Percentiles rank a stretch among this genome's conserved stretches.
These are phyloP conservation scores for Filosporella fistucella DNA, from an alignment of 495 filamentous ascomycete species.

Conservation along the genomic window DNA sequence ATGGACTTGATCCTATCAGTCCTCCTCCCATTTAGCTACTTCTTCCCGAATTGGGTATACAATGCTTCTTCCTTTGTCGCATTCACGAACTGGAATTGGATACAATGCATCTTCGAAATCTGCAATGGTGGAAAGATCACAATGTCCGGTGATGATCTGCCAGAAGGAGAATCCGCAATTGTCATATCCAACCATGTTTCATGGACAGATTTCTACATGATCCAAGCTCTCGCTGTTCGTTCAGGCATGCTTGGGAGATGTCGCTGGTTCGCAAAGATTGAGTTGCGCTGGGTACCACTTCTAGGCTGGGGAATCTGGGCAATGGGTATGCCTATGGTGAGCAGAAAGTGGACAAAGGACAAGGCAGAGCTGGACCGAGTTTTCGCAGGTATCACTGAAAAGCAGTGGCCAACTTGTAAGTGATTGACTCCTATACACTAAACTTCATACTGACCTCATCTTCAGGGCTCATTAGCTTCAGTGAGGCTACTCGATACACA, in stretches of 20 bases:
- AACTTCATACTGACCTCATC: slow-evolving; percentile 1
- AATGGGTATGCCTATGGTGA: slow-evolving; percentile 57
- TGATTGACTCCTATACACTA: background rate
- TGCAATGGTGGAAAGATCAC: slow-evolving; percentile 44
- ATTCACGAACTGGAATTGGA: slow-evolving; percentile 43
- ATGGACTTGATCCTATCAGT: slow-evolving; percentile 46
- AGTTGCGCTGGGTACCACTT: slow-evolving; percentile 50
- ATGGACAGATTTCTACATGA: slow-evolving; percentile 58
- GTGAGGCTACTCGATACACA: slow-evolving; percentile 54
- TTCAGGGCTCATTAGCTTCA: slow-evolving; percentile 54
- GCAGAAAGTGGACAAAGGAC: slow-evolving; percentile 49
- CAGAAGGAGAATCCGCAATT: slow-evolving; percentile 45
- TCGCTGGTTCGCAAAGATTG: slow-evolving; percentile 54
- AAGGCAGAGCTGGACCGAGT: slow-evolving; percentile 46
- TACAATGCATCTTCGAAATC: slow-evolving; percentile 46
- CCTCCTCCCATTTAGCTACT: slow-evolving; percentile 42
- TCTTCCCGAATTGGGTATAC: slow-evolving; percentile 43
- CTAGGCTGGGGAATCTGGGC: slow-evolving; percentile 58
- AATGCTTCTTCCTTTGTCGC: slow-evolving; percentile 44
- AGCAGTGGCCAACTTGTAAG: slow-evolving; percentile 51
- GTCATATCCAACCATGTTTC: slow-evolving; percentile 52
- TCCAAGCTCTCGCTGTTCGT: slow-evolving; percentile 47
- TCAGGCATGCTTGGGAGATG: slow-evolving; percentile 51
- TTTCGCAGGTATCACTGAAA: slow-evolving; percentile 41
- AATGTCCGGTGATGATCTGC: slow-evolving; percentile 42